phyloP scores from a whole-genome alignment of 164 flowering plant species.

The Liriodendron chinense region DNA sequence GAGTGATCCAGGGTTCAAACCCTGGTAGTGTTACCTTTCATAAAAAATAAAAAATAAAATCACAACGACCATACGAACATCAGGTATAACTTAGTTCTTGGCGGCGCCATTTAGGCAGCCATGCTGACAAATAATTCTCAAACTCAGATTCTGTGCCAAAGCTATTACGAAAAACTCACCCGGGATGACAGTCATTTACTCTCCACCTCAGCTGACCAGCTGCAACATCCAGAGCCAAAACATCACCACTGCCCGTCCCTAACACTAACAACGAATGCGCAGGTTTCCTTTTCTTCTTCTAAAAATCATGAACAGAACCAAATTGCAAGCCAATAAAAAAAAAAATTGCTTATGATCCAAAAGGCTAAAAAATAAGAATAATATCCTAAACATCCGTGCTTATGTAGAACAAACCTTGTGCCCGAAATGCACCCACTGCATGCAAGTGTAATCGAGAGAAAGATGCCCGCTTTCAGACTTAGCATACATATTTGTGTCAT shows the following conservation, averaged over 20 bases:
- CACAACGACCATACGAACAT: too few relatives aligned
- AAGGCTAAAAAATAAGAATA: not conserved
- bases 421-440: slow-evolving; percentile 72
- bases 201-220: slow-evolving; percentile 86
- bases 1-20: too few relatives aligned
- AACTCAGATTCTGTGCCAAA: too few relatives aligned
- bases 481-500: slow-evolving; percentile 30
- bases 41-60: too few relatives aligned
- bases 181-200: slow-evolving; percentile 82
- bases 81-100: too few relatives aligned
- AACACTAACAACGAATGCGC: slow-evolving; percentile 52
- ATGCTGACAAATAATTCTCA: too few relatives aligned
- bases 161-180: slow-evolving; percentile 44
- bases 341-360: not conserved
- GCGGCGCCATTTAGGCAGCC: too few relatives aligned
- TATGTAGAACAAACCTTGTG: slow-evolving; percentile 46
- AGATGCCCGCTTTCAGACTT: slow-evolving; percentile 71
- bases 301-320: slow-evolving; percentile 16
- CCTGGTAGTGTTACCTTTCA: too few relatives aligned
- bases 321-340: not conserved
- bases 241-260: slow-evolving; percentile 93
- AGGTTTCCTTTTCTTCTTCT: slow-evolving; percentile 76
- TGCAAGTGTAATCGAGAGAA: slow-evolving; percentile 86
- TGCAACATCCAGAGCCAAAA: slow-evolving; percentile 80
- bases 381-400: not conserved